These are phyloP conservation scores for Alternaria gaisen DNA, from an alignment of 2,329 filamentous ascomycete genomes.

Conservation along the genomic window DNA sequence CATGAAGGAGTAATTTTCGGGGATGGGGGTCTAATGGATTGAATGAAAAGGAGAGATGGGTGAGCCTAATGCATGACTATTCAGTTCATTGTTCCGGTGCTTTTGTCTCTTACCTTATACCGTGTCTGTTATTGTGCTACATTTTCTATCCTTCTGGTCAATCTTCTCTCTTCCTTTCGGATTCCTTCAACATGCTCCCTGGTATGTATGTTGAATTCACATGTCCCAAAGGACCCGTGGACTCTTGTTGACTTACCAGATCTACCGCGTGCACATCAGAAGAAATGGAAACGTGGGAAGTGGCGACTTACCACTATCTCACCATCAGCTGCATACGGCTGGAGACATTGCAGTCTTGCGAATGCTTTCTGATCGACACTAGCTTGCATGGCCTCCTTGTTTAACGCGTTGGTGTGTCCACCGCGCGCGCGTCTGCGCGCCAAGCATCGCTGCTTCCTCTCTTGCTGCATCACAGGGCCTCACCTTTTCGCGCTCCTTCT, in stretches of 20 bases:
- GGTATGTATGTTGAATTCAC: background rate
- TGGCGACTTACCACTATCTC: background rate
- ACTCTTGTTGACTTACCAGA: background rate
- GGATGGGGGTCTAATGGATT: slow-evolving; percentile 5
- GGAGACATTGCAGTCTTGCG: background rate
- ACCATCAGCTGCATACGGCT: background rate
- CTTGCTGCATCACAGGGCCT: background rate
- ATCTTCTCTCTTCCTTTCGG: background rate
- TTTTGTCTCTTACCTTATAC: background rate
- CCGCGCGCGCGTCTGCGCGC: background rate
- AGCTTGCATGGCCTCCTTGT: background rate
- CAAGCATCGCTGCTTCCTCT: background rate
- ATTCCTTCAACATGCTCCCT: background rate
- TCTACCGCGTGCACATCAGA: background rate
- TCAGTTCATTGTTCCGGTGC: background rate
- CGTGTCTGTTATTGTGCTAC: background rate
- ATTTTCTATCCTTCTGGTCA: background rate
- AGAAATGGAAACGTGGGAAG: background rate
- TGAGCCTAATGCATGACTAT: slow-evolving; percentile 1
- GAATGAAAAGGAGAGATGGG: background rate
- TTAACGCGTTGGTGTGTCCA: background rate
- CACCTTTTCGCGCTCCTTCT: background rate
- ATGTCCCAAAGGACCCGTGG: background rate
- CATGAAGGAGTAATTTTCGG: slow-evolving; percentile 5
- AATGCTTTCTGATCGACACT: background rate